phyloP scores from a whole-genome alignment of 1,139 yeast species.

The Candida sanyaensis region DNA sequence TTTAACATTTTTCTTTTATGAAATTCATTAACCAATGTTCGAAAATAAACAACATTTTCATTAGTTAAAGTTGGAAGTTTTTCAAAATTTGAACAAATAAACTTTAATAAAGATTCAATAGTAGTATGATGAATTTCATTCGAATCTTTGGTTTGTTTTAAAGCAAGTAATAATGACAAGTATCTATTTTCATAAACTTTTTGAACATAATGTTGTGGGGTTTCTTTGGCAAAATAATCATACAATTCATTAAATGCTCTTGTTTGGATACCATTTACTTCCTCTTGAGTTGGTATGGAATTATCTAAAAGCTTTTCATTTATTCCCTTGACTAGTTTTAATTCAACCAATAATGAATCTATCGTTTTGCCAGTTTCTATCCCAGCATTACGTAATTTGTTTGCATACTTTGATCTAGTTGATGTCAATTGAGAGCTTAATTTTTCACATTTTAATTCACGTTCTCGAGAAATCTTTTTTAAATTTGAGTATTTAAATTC shows the following conservation, averaged over 20 bases:
- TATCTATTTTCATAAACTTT: constrained; percentile 11
- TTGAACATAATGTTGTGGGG: constrained; percentile 5
- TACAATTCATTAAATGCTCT: constrained; percentile 1
- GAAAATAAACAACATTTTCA: constrained; percentile 8
- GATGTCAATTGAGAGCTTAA: constrained; percentile 9
- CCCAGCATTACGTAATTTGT: constrained; percentile 7
- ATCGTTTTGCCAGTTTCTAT: constrained; percentile 7
- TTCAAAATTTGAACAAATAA: constrained; percentile 6
- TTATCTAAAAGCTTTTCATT: constrained; percentile 8
- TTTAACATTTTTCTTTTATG: constrained; percentile 8
- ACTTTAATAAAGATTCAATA: constrained; percentile 3
- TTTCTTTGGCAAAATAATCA: neutral
- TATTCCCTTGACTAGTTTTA: constrained; percentile 8
- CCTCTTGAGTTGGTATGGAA: neutral
- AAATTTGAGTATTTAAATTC: constrained; percentile 7
- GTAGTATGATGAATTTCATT: constrained; percentile 8
- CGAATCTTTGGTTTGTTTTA: constrained; percentile 10
- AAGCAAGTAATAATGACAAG: constrained; percentile 1
- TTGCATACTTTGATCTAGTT: constrained; percentile 8
- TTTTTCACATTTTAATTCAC: constrained; percentile 5
- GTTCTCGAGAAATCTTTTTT: constrained; percentile 7
- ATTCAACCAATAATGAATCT: constrained; percentile 9
- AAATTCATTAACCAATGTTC: constrained; percentile 8
- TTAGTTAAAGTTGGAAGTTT: constrained; percentile 2
- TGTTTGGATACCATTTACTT: constrained; percentile 2